Conservation (phyloP, 805 yeast species). For the Sugiyamaella floridensis region DNA sequence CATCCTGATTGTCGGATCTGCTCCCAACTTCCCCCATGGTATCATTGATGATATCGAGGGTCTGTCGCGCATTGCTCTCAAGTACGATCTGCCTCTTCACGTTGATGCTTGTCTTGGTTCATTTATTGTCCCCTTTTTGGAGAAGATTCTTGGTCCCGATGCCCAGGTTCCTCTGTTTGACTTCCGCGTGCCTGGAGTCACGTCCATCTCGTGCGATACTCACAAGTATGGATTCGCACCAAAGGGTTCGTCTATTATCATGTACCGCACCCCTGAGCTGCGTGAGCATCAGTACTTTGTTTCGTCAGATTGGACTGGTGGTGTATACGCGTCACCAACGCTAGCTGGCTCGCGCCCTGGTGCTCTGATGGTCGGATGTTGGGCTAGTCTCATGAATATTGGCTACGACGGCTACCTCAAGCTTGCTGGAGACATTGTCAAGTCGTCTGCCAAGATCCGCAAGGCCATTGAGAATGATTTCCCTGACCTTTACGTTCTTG, state of each 20-base stretch:
- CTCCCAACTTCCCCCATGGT: slow-evolving; percentile 97
- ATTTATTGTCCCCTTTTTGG: slow-evolving; percentile 75
- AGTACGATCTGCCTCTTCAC: slow-evolving; percentile 74
- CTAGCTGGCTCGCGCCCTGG: slow-evolving; percentile 97
- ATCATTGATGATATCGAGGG: slow-evolving; percentile 81
- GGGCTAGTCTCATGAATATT: slow-evolving; percentile 82
- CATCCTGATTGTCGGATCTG: slow-evolving; percentile 80
- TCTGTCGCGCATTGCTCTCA: slow-evolving; percentile 58
- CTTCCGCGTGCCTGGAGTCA: slow-evolving; percentile 81
- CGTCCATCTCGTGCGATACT: slow-evolving; percentile 98
- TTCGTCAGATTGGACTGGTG: slow-evolving; percentile 84
- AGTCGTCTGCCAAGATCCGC: slow-evolving; percentile 55
- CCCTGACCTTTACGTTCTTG: slow-evolving; percentile 61
- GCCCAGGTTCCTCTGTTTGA: slow-evolving; percentile 54
- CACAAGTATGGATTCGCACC: slow-evolving; percentile 99
- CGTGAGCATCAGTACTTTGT: slow-evolving; percentile 81
- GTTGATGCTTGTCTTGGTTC: slow-evolving; percentile 97
- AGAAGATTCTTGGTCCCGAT: slow-evolving; percentile 48
- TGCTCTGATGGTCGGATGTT: slow-evolving; percentile 94
- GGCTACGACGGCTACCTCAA: slow-evolving; percentile 79
- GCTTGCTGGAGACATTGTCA: slow-evolving; percentile 59
- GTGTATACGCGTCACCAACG: slow-evolving; percentile 93
- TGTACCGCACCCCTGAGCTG: slow-evolving; percentile 68
- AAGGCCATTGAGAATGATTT: slow-evolving; percentile 37
- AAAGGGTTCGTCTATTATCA: slow-evolving; percentile 85